These are phyloP conservation scores for Ogataea pignaliae DNA, from an alignment of 805 yeast species.

Conservation along the genomic window DNA sequence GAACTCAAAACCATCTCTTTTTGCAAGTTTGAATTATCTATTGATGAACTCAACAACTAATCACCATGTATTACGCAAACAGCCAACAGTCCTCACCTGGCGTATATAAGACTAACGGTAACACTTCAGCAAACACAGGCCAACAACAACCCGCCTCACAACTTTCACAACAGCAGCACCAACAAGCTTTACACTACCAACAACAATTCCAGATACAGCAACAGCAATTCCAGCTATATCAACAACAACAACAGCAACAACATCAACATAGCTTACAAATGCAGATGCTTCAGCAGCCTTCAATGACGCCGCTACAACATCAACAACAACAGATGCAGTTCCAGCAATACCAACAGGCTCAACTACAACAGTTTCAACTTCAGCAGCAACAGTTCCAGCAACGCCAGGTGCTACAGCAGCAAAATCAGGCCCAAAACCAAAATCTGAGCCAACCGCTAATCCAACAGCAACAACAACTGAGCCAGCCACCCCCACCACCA, in stretches of 20 bases:
- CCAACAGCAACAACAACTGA: neutral
- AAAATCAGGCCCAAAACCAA: neutral
- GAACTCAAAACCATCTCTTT: too few relatives aligned
- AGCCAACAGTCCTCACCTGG: conserved; percentile 1
- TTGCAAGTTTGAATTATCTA: neutral
- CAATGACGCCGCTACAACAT: neutral
- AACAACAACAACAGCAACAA: conserved; percentile 2
- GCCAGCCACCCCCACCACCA: neutral
- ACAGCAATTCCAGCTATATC: neutral
- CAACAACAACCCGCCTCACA: conserved; percentile 1
- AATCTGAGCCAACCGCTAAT: neutral
- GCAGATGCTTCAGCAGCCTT: neutral
- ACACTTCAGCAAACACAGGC: neutral
- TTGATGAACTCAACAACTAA: neutral
- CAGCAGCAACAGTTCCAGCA: neutral
- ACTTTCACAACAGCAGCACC: conserved; percentile 2
- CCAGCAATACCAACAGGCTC: neutral
- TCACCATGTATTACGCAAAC: neutral
- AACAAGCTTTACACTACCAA: neutral
- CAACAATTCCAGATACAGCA: conserved; percentile 1
- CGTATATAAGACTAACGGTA: neutral
- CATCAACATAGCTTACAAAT: neutral
- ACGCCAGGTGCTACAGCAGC: conserved; percentile 1
- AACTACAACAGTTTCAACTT: neutral
- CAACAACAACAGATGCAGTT: neutral